These are phyloP conservation scores for Teratosphaeria nubilosa DNA, from an alignment of 2,329 filamentous ascomycete genomes.

Conservation along the genomic window DNA sequence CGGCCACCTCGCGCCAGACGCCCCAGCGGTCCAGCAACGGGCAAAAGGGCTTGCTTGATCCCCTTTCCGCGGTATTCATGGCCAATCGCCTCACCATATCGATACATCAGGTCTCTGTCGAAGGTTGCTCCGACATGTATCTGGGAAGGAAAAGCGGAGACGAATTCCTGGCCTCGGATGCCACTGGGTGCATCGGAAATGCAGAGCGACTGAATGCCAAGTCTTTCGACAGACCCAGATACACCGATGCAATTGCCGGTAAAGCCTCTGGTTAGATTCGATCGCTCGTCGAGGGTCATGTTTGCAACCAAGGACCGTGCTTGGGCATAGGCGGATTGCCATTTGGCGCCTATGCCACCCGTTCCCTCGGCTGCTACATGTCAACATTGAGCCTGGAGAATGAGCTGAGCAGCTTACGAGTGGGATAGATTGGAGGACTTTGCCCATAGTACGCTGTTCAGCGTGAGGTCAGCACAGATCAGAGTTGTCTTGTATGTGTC, in stretches of 20 bases:
- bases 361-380: constrained; percentile 7
- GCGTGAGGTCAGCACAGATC: not conserved
- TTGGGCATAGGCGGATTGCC: constrained; percentile 21
- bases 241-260: constrained; percentile 55
- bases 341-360: constrained; percentile 14
- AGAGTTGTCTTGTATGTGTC: not conserved
- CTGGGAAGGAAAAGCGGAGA: constrained; percentile 69
- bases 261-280: constrained; percentile 24
- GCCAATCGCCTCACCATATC: constrained; percentile 44
- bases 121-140: constrained; percentile 48
- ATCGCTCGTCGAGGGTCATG: constrained; percentile 26
- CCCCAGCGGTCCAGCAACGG: constrained; percentile 52
- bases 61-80: constrained; percentile 26
- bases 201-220: constrained; percentile 54
- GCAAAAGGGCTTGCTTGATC: constrained; percentile 44
- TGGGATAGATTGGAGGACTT: constrained; percentile 20
- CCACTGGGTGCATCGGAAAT: constrained; percentile 33
- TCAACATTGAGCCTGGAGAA: not conserved
- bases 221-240: constrained; percentile 58
- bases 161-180: constrained; percentile 60
- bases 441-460: constrained; percentile 7
- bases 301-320: constrained; percentile 22
- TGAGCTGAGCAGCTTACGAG: constrained; percentile 11
- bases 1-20: constrained; percentile 30
- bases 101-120: constrained; percentile 45